A percentile compares a stretch with the other conserved stretches of the same genome.
phyloP scores from a whole-genome alignment of 2,329 filamentous ascomycete genomes.

The Lasiodiplodia sp. region DNA sequence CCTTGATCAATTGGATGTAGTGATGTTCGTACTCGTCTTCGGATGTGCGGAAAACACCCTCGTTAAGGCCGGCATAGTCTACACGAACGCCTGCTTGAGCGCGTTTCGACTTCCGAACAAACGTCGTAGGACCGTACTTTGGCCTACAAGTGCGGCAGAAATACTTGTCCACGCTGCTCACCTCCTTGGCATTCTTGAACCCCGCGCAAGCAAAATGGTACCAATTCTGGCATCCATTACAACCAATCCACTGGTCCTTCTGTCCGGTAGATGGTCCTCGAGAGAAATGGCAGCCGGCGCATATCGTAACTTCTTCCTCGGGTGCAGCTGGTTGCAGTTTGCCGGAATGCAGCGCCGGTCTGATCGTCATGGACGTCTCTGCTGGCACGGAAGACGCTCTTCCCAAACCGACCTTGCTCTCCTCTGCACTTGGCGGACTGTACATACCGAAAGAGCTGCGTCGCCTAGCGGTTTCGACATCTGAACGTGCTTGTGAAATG shows the following conservation, averaged over 20 bases:
- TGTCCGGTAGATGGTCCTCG: slow-evolving; percentile 61
- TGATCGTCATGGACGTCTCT: slow-evolving; percentile 30
- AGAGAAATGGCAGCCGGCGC: slow-evolving; percentile 64
- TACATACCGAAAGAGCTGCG: slow-evolving; percentile 23
- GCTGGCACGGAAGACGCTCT: slow-evolving; percentile 39
- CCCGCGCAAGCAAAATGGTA: slow-evolving; percentile 73
- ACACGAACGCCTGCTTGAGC: slow-evolving; percentile 65
- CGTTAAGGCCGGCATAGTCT: slow-evolving; percentile 73
- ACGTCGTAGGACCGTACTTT: slow-evolving; percentile 68
- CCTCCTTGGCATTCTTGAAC: slow-evolving; percentile 69
- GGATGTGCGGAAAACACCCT: slow-evolving; percentile 70
- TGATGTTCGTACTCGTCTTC: slow-evolving; percentile 71
- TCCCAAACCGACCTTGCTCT: neutral
- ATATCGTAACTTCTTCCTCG: slow-evolving; percentile 54
- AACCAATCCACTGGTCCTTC: slow-evolving; percentile 70
- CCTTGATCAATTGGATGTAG: slow-evolving; percentile 72
- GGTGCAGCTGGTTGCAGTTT: slow-evolving; percentile 1
- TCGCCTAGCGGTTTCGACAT: slow-evolving; percentile 2
- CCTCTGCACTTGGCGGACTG: neutral
- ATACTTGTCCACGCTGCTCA: slow-evolving; percentile 72
- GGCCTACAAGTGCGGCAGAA: slow-evolving; percentile 67
- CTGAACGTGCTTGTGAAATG: slow-evolving; percentile 8
- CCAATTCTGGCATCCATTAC: slow-evolving; percentile 73
- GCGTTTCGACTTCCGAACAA: slow-evolving; percentile 70
- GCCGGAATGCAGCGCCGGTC: neutral